Conservation (phyloP, 1,284 basidiomycete genomes). For the Pascua sp. region DNA sequence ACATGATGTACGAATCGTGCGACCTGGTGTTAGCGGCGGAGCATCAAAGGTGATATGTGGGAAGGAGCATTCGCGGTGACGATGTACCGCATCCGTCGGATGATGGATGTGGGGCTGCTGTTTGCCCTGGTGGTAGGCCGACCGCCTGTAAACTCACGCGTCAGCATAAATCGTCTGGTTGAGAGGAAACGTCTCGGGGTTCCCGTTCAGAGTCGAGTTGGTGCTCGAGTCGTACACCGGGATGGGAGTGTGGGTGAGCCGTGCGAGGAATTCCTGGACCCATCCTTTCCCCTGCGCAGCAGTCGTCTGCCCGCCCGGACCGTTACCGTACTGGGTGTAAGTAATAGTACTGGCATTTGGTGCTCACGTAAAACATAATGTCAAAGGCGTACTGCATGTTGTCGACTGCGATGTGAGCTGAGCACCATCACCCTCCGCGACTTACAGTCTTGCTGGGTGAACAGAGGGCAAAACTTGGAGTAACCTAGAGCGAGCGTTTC, state of each 20-base stretch:
- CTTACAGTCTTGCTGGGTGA: slow-evolving; percentile 69
- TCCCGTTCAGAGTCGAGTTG: slow-evolving; percentile 71
- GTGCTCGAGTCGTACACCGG: slow-evolving; percentile 65
- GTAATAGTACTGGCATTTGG: background rate
- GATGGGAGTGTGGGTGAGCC: slow-evolving; percentile 72
- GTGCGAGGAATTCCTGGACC: slow-evolving; percentile 72
- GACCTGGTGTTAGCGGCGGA: slow-evolving; percentile 1
- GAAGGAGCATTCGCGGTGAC: no score
- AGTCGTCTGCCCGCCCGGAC: slow-evolving; percentile 34
- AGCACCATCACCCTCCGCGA: no score
- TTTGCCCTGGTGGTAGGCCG: no score
- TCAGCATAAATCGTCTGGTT: slow-evolving; percentile 68
- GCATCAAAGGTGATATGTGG: no score
- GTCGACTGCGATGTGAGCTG: slow-evolving; percentile 52
- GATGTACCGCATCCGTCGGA: no score
- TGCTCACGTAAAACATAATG: slow-evolving; percentile 16
- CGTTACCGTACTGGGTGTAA: slow-evolving; percentile 1
- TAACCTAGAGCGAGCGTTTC: slow-evolving; percentile 90
- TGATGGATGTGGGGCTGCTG: no score
- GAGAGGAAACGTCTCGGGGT: slow-evolving; percentile 71
- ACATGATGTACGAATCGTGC: slow-evolving; percentile 65
- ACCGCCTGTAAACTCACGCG: slow-evolving; percentile 12
- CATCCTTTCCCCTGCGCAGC: slow-evolving; percentile 80
- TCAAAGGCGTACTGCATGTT: slow-evolving; percentile 75
- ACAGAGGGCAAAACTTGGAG: slow-evolving; percentile 82